Evolutionary conservation across 768 basidiomycete species (phyloP), one percentile per base, ranked within the genome.

Genomic region (Plicaturopsis crispa): DNA sequence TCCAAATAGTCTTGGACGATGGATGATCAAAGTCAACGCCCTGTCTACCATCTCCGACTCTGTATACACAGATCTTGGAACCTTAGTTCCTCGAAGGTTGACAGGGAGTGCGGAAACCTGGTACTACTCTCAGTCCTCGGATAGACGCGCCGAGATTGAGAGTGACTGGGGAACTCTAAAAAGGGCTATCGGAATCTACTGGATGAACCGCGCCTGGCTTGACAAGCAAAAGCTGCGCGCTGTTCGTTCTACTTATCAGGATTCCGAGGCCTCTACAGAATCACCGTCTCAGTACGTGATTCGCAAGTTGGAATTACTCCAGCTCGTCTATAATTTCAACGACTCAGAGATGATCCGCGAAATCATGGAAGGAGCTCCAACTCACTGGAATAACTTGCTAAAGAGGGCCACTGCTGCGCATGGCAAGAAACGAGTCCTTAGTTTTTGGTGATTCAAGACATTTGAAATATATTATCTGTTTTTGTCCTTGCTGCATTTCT

Each of bases 231-330:
- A 13, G 16, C 23, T 26, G 19, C n/a, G 18, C 6, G 33, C 38
- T 16, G n/a, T 20, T n/a, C 21, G 22, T 6, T 30, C 43, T 13
- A 8, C 23, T 14, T 39, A 33, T 16, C 18, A 43, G 18, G 45
- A 46, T 17, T 4, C 22, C 2, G 43, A 33, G 4, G 16, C 33
- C 21, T 10, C 44, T 10, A 5, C 13, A 3, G 45, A 46, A 21
- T 35, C 43, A 10, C 45, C 37, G 6, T 44, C 43, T 31, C 21
- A 46, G 22, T 46, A 44, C 24, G 43, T 33, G 23, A 46, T 46
- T 35, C 43, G 45, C 6, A 46, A 46, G 22, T 23, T 23, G 3
- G 45, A 46, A 14, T 21, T 46, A 4, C 21, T 46, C 3, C 38
- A 17, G n/a, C 6, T 18, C 5, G 41, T 35, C 4, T 43, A 43